Evolutionary conservation across 768 basidiomycete species (phyloP).

Genomic region (Zangia roseola): DNA sequence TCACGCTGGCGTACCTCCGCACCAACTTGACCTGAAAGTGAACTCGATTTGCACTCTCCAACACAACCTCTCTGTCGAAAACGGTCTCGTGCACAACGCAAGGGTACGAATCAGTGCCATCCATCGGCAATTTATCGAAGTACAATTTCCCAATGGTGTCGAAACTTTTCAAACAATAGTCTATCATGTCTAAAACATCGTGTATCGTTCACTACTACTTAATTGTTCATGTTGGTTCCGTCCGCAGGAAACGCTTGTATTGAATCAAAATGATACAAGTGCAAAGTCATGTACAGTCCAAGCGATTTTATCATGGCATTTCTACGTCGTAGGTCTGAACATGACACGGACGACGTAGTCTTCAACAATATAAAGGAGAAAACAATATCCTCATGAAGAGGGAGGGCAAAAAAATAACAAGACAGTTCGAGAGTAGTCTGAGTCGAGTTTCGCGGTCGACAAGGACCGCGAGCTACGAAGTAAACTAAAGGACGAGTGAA

Average conservation of each 20-base stretch:
- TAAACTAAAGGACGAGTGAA: constrained; percentile 23
- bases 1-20: background rate
- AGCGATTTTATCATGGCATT: no score
- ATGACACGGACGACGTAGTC: no score
- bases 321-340: constrained; percentile 6
- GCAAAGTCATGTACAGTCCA: no score
- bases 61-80: constrained; percentile 2
- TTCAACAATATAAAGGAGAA: no score
- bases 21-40: background rate
- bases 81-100: background rate
- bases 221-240: no score
- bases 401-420: constrained; percentile 2
- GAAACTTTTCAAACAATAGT: no score
- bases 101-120: background rate
- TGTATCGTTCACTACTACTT: no score
- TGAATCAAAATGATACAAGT: no score
- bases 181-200: no score
- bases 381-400: constrained; percentile 19
- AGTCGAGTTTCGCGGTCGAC: constrained; percentile 30
- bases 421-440: constrained; percentile 35
- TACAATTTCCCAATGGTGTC: background rate
- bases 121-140: constrained; percentile 11
- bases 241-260: no score
- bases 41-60: constrained; percentile 13
- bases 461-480: constrained; percentile 25